Percentiles rank a stretch among this genome's conserved stretches.
phyloP scores from a whole-genome alignment of 75 land plant genomes.

The Selaginella moellendorffii region DNA sequence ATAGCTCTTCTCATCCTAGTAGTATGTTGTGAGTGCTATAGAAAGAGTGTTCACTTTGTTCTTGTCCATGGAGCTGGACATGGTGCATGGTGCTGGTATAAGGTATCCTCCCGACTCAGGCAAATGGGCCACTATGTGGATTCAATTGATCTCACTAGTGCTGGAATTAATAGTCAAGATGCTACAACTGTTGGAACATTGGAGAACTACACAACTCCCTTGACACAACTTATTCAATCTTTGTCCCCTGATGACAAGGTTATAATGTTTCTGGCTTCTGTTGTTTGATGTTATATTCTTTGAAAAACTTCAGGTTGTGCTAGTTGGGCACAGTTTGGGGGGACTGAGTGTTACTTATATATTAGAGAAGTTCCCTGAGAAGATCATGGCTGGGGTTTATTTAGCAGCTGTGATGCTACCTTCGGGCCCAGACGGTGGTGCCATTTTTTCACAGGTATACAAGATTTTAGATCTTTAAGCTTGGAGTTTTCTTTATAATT shows the following conservation, averaged over 20 bases:
- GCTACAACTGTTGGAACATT: too few species aligned
- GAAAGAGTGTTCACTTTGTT: too few species aligned
- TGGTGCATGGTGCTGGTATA: constrained; percentile 24
- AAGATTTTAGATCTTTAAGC: neutral
- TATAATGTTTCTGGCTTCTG: constrained; percentile 6
- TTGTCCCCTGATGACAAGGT: too few species aligned
- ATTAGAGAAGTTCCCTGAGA: constrained; percentile 10
- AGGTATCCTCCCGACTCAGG: constrained; percentile 1
- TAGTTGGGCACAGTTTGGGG: constrained; percentile 19
- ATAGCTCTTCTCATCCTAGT: too few species aligned
- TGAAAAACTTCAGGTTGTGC: constrained; percentile 12
- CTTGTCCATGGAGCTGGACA: constrained; percentile 19
- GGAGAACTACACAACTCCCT: too few species aligned
- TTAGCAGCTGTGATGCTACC: constrained; percentile 12
- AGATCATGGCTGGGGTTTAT: constrained; percentile 15
- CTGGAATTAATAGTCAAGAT: neutral
- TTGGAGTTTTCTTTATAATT: neutral
- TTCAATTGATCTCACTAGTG: constrained; percentile 12
- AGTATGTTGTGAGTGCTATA: too few species aligned
- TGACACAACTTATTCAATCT: too few species aligned
- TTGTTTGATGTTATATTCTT: neutral
- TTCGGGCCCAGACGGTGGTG: neutral
- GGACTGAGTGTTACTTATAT: constrained; percentile 12
- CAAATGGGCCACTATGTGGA: constrained; percentile 11
- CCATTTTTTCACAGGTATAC: neutral